phyloP scores from a whole-genome alignment of 768 basidiomycete species.

The Boletus vinaceobasis region DNA sequence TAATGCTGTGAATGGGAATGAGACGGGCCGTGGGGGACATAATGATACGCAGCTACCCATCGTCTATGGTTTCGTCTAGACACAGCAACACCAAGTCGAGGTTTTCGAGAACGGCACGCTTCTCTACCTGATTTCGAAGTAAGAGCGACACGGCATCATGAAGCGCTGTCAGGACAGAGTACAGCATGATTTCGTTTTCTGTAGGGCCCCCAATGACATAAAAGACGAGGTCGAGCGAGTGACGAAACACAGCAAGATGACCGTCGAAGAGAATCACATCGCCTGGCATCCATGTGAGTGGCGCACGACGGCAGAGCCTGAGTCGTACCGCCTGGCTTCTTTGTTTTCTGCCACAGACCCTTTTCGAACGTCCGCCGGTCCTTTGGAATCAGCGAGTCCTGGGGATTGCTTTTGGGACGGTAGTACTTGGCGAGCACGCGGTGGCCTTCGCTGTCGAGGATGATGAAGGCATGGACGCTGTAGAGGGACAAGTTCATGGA shows the following conservation, averaged over 20 bases:
- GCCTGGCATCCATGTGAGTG: slow-evolving; percentile 42
- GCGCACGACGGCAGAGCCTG: not conserved
- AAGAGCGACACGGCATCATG: slow-evolving; percentile 83
- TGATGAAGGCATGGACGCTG: slow-evolving; percentile 79
- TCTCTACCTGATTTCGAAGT: slow-evolving; percentile 90
- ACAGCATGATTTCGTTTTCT: slow-evolving; percentile 97
- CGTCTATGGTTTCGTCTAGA: slow-evolving; percentile 95
- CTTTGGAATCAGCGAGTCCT: slow-evolving; percentile 50
- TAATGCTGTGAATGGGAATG: slow-evolving; percentile 58
- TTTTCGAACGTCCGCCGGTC: slow-evolving; percentile 97
- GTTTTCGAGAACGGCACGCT: slow-evolving; percentile 91
- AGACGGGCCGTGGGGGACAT: not conserved
- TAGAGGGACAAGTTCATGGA: slow-evolving; percentile 80
- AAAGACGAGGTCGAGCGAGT: slow-evolving; percentile 92
- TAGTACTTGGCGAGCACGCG: slow-evolving; percentile 97
- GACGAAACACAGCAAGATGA: slow-evolving; percentile 89
- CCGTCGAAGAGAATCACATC: slow-evolving; percentile 92
- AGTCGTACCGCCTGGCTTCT: slow-evolving; percentile 80
- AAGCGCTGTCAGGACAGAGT: slow-evolving; percentile 78
- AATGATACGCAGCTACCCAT: slow-evolving; percentile 64
- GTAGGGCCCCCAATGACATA: slow-evolving; percentile 84
- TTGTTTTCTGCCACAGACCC: slow-evolving; percentile 92
- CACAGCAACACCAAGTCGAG: slow-evolving; percentile 89
- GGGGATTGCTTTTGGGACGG: slow-evolving; percentile 54
- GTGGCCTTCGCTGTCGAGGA: slow-evolving; percentile 94